These are phyloP conservation scores for Aspergillus sp. DNA, from an alignment of 2,329 filamentous ascomycete genomes.

Conservation along the genomic window DNA sequence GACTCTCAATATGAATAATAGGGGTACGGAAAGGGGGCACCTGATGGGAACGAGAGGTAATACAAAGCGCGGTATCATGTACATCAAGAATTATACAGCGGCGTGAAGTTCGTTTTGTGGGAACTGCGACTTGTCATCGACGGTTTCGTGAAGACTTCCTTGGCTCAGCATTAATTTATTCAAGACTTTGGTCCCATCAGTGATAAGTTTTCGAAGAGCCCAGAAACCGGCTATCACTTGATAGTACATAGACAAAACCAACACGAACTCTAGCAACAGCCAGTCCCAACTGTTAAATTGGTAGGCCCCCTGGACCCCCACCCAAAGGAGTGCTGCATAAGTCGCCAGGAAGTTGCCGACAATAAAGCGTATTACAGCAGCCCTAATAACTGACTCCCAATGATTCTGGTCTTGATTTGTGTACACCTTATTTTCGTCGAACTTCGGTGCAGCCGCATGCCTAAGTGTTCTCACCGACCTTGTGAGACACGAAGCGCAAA, in stretches of 20 bases:
- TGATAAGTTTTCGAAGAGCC: background rate
- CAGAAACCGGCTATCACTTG: background rate
- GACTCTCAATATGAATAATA: background rate
- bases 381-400: background rate
- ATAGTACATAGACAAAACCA: background rate
- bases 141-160: background rate
- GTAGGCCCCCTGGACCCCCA: background rate
- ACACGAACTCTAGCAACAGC: background rate
- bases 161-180: background rate
- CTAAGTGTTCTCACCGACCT: background rate
- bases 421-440: background rate
- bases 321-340: background rate
- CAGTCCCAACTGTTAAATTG: background rate
- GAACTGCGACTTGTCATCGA: background rate
- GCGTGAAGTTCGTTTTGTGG: background rate
- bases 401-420: background rate
- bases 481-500: background rate
- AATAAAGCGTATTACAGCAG: background rate
- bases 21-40: background rate
- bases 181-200: background rate
- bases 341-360: too few species aligned
- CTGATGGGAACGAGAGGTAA: background rate
- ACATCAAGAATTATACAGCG: background rate
- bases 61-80: background rate
- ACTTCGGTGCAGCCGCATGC: background rate